Base-by-base conservation (phyloP, 2,329 filamentous ascomycete genomes). In the Celoporthe dispersa region DNA sequence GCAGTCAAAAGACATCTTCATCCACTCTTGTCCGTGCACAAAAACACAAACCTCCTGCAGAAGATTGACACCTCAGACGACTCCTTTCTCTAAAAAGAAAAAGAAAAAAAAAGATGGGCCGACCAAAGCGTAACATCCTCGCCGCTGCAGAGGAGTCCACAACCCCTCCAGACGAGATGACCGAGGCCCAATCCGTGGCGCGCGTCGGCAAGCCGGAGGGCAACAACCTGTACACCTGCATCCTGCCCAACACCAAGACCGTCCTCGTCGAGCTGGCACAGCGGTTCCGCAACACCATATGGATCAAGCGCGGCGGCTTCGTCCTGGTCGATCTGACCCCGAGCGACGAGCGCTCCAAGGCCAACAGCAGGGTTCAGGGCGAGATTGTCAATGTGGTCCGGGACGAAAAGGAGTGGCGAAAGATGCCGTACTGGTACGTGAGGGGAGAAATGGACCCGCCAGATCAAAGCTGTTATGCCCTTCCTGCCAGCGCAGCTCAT, bases 321-420 rank as follows among this genome's bases (percentile, higher is more conserved):
- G 94, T 98, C 39, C 82, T 98, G 14, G 86, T 97, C 19, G 92
- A 98, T 74, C 76, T 84, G 22, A 91, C 88, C 33, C 85, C 86
- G 39, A 84, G 87, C 1, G 84, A 90, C 51, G 88, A 90, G 37
- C 88, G 87, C 33, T 60, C 55, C 48, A 83, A 90, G 66, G 90
- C 91, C 60, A 72, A 69, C 37, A 94, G 94, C 76, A 94, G 94
- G 79, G 87, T 97, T 16, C 86, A 88, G 66, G 96, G 95, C 19
- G 93, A 97, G 80, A 98, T 99, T 76, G 86, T 97, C 74, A 98
- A 98, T 77, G 89, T 98, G 48, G 94, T 98, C 51, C 86, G 93
- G 51, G 94, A 98, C 77, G 94, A 98, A 83, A 97, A 93, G 81
- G 85, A 86, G 59, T 99, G 96, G 96, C 89, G 94, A 77, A 97